Base-by-base conservation (phyloP, 805 yeast genomes). In the Myxozyma neotropica region DNA sequence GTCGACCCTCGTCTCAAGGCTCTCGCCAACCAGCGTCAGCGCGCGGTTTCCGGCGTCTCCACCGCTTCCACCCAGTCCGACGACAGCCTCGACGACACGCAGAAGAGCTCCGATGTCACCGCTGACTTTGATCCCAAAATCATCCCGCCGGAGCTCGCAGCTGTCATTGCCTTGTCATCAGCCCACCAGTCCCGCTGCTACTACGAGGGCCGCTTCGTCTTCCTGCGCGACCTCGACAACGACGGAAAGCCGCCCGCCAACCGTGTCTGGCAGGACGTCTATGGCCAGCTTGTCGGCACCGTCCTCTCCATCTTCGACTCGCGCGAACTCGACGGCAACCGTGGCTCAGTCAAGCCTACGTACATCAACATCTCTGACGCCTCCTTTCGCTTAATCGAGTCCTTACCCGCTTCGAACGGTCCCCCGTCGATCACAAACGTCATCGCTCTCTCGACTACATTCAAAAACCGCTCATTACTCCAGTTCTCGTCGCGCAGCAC, bases 311-410 rank as follows among this genome's bases (percentile, higher is more conserved):
- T 89, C 63, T 94, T 98, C 97, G 91, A 91, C 57, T 77, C 78
- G 3, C 75, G 76, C 55, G 70, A 70, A 27, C 78, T 81, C 59
- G 86, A 84, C 24, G 80, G 33, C 27, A 26, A 50, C 31, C 15
- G 49, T 40, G 78, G 84, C 45, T 77, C 88, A 19, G 87, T 87
- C 67, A 70, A 69, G 51, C 97, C 98, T 13, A 83, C 85, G 55
- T 94, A 93, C 74, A 82, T 94, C 70, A 94, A 94, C 74, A 85
- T 94, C 69, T 85, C 96, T 1, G 99, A 94, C 73, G 88, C 97
- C 1, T 84, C 86, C 17, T 86, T 90, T 74, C 88, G 87, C 71
- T 36, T 64, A 38, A 50, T 63, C 48, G 60, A 58, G 38, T 48
- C 85, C 35, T 29, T 61, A 23, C 60, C 61, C 13, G 27, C 59